phyloP scores from a whole-genome alignment of 768 basidiomycete genomes.

The Pleurotus ostreatus region DNA sequence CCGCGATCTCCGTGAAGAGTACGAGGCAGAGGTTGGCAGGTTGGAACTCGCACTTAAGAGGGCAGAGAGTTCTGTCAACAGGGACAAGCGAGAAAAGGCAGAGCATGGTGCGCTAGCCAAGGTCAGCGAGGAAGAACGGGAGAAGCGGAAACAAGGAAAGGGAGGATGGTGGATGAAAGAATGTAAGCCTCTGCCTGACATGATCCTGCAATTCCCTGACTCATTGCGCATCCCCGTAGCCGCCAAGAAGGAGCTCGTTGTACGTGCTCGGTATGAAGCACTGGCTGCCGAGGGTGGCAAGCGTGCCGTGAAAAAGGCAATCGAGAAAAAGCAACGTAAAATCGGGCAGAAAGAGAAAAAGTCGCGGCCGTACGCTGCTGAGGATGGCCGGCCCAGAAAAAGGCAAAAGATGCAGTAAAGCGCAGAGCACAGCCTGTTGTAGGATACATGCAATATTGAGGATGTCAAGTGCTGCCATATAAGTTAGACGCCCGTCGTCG shows the following conservation, averaged over 20 bases:
- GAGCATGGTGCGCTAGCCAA: constrained; percentile 63
- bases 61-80: constrained; percentile 73
- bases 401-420: constrained; percentile 13
- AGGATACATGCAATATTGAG: background rate
- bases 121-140: constrained; percentile 52
- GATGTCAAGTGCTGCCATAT: background rate
- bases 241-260: constrained; percentile 71
- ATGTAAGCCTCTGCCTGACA: constrained; percentile 40
- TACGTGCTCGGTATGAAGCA: constrained; percentile 76
- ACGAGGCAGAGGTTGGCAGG: constrained; percentile 63
- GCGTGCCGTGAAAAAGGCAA: constrained; percentile 78
- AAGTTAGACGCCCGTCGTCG: background rate
- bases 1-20: constrained; percentile 49
- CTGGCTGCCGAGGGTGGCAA: constrained; percentile 75
- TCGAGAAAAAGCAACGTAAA: constrained; percentile 89
- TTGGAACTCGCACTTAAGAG: constrained; percentile 74
- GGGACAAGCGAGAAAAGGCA: constrained; percentile 62
- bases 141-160: constrained; percentile 75
- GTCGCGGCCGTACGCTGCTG: constrained; percentile 57
- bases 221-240: constrained; percentile 36
- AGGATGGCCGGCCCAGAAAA: constrained; percentile 14
- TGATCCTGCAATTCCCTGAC: constrained; percentile 7
- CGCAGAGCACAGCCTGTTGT: background rate
- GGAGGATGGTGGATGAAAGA: constrained; percentile 83
- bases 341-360: constrained; percentile 86